Conservation (phyloP, 768 basidiomycete genomes). For the Tylopilus balloui region DNA sequence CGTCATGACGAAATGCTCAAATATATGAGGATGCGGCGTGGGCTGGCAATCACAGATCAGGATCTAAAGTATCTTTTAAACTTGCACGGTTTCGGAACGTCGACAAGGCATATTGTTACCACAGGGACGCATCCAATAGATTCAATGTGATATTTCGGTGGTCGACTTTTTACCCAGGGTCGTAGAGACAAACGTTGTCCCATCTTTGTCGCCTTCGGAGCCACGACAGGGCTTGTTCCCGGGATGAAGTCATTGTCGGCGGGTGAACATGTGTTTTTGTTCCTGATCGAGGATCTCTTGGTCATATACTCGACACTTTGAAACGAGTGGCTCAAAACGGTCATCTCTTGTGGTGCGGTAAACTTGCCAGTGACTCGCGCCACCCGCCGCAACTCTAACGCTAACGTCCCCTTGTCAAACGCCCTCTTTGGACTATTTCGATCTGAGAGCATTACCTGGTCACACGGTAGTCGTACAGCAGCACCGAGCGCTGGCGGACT, state of each 20-base stretch:
- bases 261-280: background rate
- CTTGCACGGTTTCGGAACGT: background rate
- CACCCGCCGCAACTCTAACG: no score
- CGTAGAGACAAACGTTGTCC: background rate
- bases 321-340: background rate
- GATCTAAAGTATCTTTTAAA: background rate
- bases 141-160: background rate
- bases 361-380: no score
- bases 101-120: background rate
- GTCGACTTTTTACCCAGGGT: background rate
- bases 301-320: background rate
- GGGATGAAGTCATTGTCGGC: no score
- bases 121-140: background rate
- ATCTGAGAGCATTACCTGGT: no score
- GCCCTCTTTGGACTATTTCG: no score
- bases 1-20: slow-evolving; percentile 1
- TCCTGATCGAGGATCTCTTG: background rate
- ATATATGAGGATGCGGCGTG: background rate
- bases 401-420: no score
- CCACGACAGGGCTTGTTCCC: no score
- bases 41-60: background rate
- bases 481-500: no score
- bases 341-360: no score
- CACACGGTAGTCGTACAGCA: no score
- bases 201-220: background rate